Evolutionary conservation across 1,284 basidiomycete genomes (phyloP), one percentile per base, ranked within the genome.

Genomic region (Mycena citricolor): DNA sequence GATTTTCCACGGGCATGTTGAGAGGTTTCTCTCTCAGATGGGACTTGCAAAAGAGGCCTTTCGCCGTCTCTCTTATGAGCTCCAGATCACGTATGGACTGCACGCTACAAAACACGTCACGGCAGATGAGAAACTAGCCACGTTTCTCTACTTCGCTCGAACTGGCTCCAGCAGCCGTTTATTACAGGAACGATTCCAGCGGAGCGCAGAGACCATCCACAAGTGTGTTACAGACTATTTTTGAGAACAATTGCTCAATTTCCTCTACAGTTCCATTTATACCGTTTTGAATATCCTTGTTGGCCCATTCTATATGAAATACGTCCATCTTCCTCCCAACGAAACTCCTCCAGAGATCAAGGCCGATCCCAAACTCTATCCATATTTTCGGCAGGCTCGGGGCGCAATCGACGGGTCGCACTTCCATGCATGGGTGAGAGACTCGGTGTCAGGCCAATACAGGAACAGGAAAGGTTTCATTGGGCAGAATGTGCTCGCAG

Each of bases 141-240:
- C 57, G 10, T 60, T 58, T 32, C 48, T 56, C 14, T 47, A 51
- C 31, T 30, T 54, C 25, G 48, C 51, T 29, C 29, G 32, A 7
- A 56, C 46, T 24, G 51, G 54, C 8, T 13, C 22, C 8, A 43
- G 28, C 13, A 40, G 32, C 22, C 17, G 42, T 8, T 28, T 54
- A 28, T 24, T 57, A 8, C 47, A 53, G 26, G 55, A 60, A 37
- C 19, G 38, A 1, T 60, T 60, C 25, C 57, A 58, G 34, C 22
- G 44, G 10, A 56, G 57, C 42, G 44, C 43, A 19, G 54, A 54
- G 32, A 61, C 59, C 13, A 57, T 61, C 13, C 52, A 51, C 25
- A 57, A 49, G 57, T 58, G 34, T 33, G 47, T 42, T 21, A 14
- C 21, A 14, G 26, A 19, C n/a, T 12, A 24, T 28, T 36, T 32